Conservation (phyloP, 1,139 yeast species). For the Taiozyma sp. region DNA sequence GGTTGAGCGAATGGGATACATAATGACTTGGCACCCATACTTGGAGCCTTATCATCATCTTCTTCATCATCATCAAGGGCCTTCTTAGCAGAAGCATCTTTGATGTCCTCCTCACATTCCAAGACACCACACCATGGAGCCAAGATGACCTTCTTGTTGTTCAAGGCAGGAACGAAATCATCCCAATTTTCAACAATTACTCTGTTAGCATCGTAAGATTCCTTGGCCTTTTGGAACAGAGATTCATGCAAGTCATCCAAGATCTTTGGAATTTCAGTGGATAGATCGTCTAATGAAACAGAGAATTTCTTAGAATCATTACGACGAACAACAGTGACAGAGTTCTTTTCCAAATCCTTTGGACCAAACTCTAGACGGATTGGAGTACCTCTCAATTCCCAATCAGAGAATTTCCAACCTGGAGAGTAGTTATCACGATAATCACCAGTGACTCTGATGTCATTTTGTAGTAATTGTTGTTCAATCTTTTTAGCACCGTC, state of each 20-base stretch:
- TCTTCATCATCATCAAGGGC: constrained; percentile 78
- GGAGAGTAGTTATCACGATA: constrained; percentile 93
- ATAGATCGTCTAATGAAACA: constrained; percentile 61
- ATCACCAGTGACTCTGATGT: constrained; percentile 77
- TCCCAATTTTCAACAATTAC: constrained; percentile 78
- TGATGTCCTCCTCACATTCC: constrained; percentile 96
- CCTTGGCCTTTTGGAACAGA: constrained; percentile 73
- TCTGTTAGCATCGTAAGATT: constrained; percentile 76
- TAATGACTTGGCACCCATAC: constrained; percentile 98
- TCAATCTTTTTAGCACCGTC: constrained; percentile 69
- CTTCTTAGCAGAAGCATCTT: constrained; percentile 81
- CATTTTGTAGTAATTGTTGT: constrained; percentile 45
- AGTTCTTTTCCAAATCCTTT: constrained; percentile 76
- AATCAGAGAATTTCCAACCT: constrained; percentile 98
- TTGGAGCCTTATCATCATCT: constrained; percentile 93
- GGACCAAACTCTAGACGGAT: constrained; percentile 95
- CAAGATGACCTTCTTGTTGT: constrained; percentile 82
- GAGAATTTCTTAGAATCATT: constrained; percentile 73
- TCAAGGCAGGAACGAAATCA: constrained; percentile 90
- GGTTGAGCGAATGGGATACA: constrained; percentile 97
- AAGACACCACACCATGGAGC: constrained; percentile 97
- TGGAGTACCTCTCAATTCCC: constrained; percentile 96
- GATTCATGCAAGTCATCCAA: constrained; percentile 77
- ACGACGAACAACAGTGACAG: constrained; percentile 89
- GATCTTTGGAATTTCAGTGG: constrained; percentile 63